Conservation (phyloP, 805 yeast genomes). For the Candida patagonica region DNA sequence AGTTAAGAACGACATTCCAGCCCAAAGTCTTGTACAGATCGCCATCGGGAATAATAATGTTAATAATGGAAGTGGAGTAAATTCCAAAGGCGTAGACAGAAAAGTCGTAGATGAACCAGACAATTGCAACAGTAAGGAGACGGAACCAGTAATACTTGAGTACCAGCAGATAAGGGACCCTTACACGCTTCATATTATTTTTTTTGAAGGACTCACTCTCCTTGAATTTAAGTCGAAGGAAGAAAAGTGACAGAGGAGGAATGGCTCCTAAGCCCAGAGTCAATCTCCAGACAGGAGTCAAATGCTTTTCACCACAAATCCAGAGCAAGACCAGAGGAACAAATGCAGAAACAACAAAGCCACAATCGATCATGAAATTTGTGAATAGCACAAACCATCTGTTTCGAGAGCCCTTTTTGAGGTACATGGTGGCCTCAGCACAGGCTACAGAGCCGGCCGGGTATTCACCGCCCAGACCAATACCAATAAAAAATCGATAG, state of each 20-base stretch:
- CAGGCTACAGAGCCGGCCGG: slow-evolving; percentile 92
- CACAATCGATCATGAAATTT: slow-evolving; percentile 75
- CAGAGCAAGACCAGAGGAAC: slow-evolving; percentile 80
- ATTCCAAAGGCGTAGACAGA: slow-evolving; percentile 81
- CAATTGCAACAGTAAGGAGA: slow-evolving; percentile 53
- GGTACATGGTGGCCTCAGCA: slow-evolving; percentile 75
- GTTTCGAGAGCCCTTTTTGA: slow-evolving; percentile 79
- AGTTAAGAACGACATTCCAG: slow-evolving; percentile 83
- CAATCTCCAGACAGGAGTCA: slow-evolving; percentile 85
- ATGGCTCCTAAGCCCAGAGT: slow-evolving; percentile 85
- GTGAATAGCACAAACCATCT: slow-evolving; percentile 87
- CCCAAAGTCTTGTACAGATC: slow-evolving; percentile 71
- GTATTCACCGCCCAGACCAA: slow-evolving; percentile 91
- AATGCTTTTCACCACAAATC: slow-evolving; percentile 64
- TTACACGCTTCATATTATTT: slow-evolving; percentile 54
- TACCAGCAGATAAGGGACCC: slow-evolving; percentile 58
- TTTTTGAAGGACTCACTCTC: slow-evolving; percentile 68
- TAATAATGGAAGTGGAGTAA: slow-evolving; percentile 65
- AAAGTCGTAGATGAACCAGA: slow-evolving; percentile 92
- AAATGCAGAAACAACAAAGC: slow-evolving; percentile 75
- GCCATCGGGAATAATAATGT: slow-evolving; percentile 47
- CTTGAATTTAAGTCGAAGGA: slow-evolving; percentile 63
- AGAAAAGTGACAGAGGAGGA: slow-evolving; percentile 71
- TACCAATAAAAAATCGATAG: slow-evolving; percentile 79
- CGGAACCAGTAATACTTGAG: slow-evolving; percentile 82